A percentile compares a stretch with the other conserved stretches of the same genome.
These are phyloP conservation scores for Lophiotrema nucula DNA, from an alignment of 495 filamentous ascomycete species.

Conservation along the genomic window DNA sequence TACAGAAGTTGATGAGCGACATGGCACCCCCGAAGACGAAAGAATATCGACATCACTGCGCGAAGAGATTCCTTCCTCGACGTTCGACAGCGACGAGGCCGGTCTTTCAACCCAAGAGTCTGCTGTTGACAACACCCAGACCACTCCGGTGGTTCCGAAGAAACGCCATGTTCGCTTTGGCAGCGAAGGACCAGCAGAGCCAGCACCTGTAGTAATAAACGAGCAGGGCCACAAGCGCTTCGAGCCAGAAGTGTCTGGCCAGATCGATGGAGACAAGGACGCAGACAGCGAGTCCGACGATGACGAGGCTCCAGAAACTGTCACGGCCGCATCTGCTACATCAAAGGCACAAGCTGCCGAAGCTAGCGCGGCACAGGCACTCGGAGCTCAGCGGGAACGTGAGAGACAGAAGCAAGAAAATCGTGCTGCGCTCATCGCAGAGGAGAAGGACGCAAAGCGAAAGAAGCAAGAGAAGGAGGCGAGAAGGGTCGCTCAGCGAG, in stretches of 20 bases:
- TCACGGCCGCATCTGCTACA: slow-evolving; percentile 36
- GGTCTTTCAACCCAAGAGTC: slow-evolving; percentile 12
- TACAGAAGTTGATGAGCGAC: too few relatives aligned
- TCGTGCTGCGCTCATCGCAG: slow-evolving; percentile 41
- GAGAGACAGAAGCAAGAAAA: slow-evolving; percentile 51
- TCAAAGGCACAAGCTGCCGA: slow-evolving; percentile 25
- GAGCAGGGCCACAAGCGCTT: background rate
- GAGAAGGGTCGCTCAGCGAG: slow-evolving; percentile 26
- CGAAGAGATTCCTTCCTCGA: slow-evolving; percentile 20
- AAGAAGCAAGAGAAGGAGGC: slow-evolving; percentile 42
- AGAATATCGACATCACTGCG: background rate
- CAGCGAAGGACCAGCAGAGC: slow-evolving; percentile 45
- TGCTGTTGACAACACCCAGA: background rate
- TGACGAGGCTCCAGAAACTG: slow-evolving; percentile 55
- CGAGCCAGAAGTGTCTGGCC: background rate
- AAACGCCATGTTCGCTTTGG: slow-evolving; percentile 41
- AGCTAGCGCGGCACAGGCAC: slow-evolving; percentile 25
- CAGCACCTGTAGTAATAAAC: slow-evolving; percentile 28
- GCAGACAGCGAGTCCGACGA: slow-evolving; percentile 39
- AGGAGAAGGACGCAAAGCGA: slow-evolving; percentile 44
- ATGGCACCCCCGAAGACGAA: too few relatives aligned
- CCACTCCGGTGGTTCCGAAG: background rate
- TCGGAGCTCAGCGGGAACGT: slow-evolving; percentile 39
- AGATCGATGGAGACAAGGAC: background rate
- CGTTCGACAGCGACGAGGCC: slow-evolving; percentile 13